These are phyloP conservation scores for Zygotorulaspora florentina DNA, from an alignment of 805 yeast species.

Conservation along the genomic window DNA sequence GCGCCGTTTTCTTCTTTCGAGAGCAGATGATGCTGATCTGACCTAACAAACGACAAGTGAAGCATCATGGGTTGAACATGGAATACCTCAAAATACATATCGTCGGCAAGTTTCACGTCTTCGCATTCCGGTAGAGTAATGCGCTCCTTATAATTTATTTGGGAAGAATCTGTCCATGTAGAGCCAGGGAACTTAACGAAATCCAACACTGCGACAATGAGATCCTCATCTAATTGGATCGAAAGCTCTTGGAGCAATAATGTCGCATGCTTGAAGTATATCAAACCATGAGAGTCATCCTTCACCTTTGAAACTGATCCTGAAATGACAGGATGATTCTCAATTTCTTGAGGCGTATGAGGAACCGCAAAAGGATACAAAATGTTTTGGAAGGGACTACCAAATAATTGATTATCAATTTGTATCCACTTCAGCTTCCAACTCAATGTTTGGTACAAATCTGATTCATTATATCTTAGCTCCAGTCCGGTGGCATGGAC, in stretches of 20 bases:
- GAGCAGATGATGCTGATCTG: conserved; percentile 68
- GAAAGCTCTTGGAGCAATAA: conserved; percentile 85
- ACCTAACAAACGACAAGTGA: conserved; percentile 85
- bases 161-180: conserved; percentile 53
- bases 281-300: conserved; percentile 87
- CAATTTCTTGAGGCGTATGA: conserved; percentile 75
- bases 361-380: conserved; percentile 89
- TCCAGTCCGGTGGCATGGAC: conserved; percentile 80
- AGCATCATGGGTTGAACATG: conserved; percentile 89
- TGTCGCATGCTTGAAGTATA: conserved; percentile 88
- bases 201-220: conserved; percentile 74
- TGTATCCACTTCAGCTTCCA: conserved; percentile 91
- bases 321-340: conserved; percentile 85
- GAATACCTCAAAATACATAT: conserved; percentile 85
- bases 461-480: conserved; percentile 75
- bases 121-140: conserved; percentile 69
- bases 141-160: conserved; percentile 58
- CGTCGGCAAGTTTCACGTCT: conserved; percentile 52
- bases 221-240: conserved; percentile 90
- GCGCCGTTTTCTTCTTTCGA: conserved; percentile 42
- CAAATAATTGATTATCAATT: conserved; percentile 85
- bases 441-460: conserved; percentile 73
- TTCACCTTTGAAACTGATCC: conserved; percentile 79
- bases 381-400: conserved; percentile 82
- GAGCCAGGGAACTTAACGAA: conserved; percentile 81